Percentiles rank a stretch among this genome's conserved stretches.
Evolutionary conservation across 2,329 filamentous ascomycete genomes (phyloP).

Genomic region (Nannizziopsis arthrosporioides): DNA sequence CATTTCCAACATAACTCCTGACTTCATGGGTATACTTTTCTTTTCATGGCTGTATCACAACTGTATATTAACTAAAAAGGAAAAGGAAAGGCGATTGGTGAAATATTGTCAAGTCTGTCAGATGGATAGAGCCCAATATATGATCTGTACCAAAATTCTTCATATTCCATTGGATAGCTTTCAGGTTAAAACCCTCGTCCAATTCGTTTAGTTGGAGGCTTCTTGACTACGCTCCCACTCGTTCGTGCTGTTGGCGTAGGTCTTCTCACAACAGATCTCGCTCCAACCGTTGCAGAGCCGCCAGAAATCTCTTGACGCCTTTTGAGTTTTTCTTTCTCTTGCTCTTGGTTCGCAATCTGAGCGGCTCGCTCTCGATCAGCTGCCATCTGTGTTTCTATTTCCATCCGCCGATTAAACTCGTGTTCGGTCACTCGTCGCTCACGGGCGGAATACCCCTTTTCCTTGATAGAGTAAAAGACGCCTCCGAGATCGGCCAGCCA

Average conservation of each 20-base stretch:
- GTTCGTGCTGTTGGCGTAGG: slow-evolving; percentile 21
- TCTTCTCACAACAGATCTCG: slow-evolving; percentile 25
- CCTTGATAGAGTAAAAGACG: slow-evolving; percentile 94
- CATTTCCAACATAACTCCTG: not conserved
- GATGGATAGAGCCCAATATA: not conserved
- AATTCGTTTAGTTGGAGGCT: slow-evolving; percentile 26
- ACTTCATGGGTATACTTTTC: not conserved
- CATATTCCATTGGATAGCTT: not conserved
- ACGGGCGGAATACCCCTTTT: slow-evolving; percentile 84
- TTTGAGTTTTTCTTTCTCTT: slow-evolving; percentile 25
- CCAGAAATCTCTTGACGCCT: slow-evolving; percentile 29
- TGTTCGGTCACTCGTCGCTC: slow-evolving; percentile 80
- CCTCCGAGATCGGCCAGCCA: slow-evolving; percentile 95
- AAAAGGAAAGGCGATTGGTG: not conserved
- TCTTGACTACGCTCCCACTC: slow-evolving; percentile 31
- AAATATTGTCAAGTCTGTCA: not conserved
- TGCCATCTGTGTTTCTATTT: slow-evolving; percentile 86
- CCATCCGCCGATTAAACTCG: slow-evolving; percentile 85
- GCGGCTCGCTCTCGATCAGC: slow-evolving; percentile 58
- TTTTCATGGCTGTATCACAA: not conserved
- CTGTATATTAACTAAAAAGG: slow-evolving; percentile 3
- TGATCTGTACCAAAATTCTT: not conserved
- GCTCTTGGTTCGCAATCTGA: slow-evolving; percentile 30
- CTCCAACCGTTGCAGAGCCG: slow-evolving; percentile 16
- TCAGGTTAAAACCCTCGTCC: slow-evolving; percentile 21